Evolutionary conservation across 371 early-diverging fungal genomes (phyloP).

Genomic region (Choanephora cucurbitarum): DNA sequence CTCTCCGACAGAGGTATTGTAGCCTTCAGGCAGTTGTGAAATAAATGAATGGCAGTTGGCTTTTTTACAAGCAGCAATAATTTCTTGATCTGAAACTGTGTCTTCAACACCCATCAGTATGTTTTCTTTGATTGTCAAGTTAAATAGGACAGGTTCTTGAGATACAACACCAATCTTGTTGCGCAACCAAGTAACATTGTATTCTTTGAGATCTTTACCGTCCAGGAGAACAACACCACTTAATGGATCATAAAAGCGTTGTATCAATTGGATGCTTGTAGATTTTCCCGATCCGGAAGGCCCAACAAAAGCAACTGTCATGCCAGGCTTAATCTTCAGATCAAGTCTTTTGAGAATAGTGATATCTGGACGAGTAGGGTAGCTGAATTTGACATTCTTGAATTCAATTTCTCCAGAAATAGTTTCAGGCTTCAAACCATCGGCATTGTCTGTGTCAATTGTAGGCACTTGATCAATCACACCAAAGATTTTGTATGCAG

Average conservation of each 20-base stretch:
- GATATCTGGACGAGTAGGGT: slow-evolving; percentile 73
- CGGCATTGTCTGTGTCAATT: slow-evolving; percentile 62
- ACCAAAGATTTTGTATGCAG: slow-evolving; percentile 68
- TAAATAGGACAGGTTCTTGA: slow-evolving; percentile 86
- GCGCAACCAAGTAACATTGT: slow-evolving; percentile 72
- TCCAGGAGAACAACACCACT: slow-evolving; percentile 66
- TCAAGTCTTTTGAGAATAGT: slow-evolving; percentile 59
- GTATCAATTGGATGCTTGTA: slow-evolving; percentile 80
- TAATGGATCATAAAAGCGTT: slow-evolving; percentile 84
- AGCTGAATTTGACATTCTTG: slow-evolving; percentile 65
- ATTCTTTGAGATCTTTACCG: slow-evolving; percentile 62
- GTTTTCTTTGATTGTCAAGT: slow-evolving; percentile 77
- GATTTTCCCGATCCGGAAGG: slow-evolving; percentile 88
- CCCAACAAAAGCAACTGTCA: slow-evolving; percentile 77
- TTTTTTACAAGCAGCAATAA: slow-evolving; percentile 60
- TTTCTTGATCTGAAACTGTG: slow-evolving; percentile 52
- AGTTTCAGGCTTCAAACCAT: slow-evolving; percentile 55
- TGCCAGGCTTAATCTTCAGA: slow-evolving; percentile 67
- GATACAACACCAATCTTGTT: slow-evolving; percentile 79
- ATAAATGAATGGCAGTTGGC: slow-evolving; percentile 79
- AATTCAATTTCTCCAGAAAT: slow-evolving; percentile 72
- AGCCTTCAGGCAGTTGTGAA: slow-evolving; percentile 67
- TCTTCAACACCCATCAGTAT: slow-evolving; percentile 60
- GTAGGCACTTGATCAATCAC: slow-evolving; percentile 75
- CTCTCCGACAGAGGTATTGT: slow-evolving; percentile 70